Percentiles rank a stretch among this genome's conserved stretches.
Conservation (phyloP, 257 asterid species). For the Gardenia jasminoides region DNA sequence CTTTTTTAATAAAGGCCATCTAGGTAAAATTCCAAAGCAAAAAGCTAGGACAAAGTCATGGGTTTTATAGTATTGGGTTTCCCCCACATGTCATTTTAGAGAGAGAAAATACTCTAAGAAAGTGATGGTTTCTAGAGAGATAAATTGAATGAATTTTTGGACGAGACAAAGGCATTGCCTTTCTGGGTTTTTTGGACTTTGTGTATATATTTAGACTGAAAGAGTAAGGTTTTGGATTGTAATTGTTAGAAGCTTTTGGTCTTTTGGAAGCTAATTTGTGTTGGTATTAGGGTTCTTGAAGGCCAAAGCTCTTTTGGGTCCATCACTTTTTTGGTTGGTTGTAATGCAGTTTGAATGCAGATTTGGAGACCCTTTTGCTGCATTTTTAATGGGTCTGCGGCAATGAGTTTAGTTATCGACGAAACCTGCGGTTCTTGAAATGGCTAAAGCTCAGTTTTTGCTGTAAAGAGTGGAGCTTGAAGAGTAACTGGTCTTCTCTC, state of each 20-base stretch:
- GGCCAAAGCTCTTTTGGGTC: conserved; percentile 1
- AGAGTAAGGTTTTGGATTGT: conserved; percentile 24
- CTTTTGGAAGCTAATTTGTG: conserved; percentile 15
- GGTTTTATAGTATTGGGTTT: not conserved
- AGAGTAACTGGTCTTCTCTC: not conserved
- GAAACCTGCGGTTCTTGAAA: conserved; percentile 9
- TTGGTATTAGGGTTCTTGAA: conserved; percentile 8
- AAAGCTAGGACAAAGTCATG: not conserved
- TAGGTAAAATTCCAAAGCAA: conserved; percentile 4
- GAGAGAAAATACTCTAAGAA: conserved; percentile 9
- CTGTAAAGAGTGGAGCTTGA: conserved; percentile 20
- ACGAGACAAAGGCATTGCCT: conserved; percentile 16
- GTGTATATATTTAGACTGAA: conserved; percentile 16
- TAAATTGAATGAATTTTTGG: not conserved
- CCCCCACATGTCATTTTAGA: conserved; percentile 1
- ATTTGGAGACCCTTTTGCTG: conserved; percentile 18
- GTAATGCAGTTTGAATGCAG: conserved; percentile 21
- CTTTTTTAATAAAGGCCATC: not conserved
- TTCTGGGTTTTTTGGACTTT: conserved; percentile 26
- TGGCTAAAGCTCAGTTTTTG: conserved; percentile 6
- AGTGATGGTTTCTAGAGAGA: conserved; percentile 9
- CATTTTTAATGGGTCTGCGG: not conserved
- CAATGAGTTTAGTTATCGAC: conserved; percentile 13
- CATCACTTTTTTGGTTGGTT: not conserved
- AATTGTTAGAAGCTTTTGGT: conserved; percentile 7